Evolutionary conservation across 306 rosid species (phyloP).

Genomic region (Parietaria judaica): DNA sequence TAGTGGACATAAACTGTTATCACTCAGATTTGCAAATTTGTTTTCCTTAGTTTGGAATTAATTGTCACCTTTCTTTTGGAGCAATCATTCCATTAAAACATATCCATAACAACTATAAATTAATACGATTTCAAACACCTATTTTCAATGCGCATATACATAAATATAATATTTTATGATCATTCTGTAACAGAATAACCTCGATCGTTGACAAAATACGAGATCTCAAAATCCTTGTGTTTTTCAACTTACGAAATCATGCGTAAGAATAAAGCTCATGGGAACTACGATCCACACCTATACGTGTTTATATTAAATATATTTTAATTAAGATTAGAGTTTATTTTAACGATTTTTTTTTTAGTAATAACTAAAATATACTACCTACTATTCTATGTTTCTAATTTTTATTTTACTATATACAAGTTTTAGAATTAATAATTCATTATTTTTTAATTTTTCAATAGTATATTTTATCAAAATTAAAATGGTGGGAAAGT

Average conservation of each 20-base stretch:
- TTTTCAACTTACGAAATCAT: not conserved
- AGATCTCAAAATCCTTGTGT: not conserved
- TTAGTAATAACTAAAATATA: not conserved
- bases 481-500: too few species aligned
- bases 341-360: not conserved
- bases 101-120: not conserved
- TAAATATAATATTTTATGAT: not conserved
- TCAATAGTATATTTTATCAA: too few species aligned
- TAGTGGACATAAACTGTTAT: too few species aligned
- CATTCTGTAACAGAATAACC: not conserved
- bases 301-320: too few species aligned
- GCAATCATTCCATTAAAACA: slow-evolving; percentile 6
- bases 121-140: slow-evolving; percentile 3
- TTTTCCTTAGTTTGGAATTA: too few species aligned
- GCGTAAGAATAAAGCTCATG: not conserved
- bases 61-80: not conserved
- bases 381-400: not conserved
- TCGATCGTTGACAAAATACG: slow-evolving; percentile 3
- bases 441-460: too few species aligned
- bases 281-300: not conserved
- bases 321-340: too few species aligned
- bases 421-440: too few species aligned
- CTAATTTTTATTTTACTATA: too few species aligned
- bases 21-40: not conserved
- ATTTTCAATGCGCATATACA: not conserved